Percentiles rank a stretch among this genome's conserved stretches.
These are phyloP conservation scores for Chionographis japonica DNA, from an alignment of 106 monocot species.

Conservation along the genomic window DNA sequence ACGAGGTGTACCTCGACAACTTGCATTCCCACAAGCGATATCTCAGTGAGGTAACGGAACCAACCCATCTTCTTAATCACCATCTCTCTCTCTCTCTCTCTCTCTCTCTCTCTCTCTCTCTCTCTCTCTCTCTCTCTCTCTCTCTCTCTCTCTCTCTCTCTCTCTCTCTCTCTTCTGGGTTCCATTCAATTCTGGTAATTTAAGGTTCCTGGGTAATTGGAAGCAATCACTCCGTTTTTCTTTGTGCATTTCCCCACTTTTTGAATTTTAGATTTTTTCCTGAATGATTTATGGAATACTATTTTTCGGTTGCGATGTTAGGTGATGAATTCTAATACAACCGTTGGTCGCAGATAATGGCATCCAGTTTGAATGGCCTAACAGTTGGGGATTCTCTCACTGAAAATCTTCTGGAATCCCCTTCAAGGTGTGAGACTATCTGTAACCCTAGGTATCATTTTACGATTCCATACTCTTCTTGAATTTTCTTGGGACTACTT, in stretches of 20 bases:
- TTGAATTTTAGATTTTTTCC: too few relatives aligned
- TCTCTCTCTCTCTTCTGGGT: background rate
- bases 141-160: background rate
- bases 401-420: conserved; percentile 83
- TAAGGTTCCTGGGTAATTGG: too few relatives aligned
- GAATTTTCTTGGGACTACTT: too few relatives aligned
- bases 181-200: background rate
- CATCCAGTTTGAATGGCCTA: conserved; percentile 88
- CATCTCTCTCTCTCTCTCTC: background rate
- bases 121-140: background rate
- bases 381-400: conserved; percentile 75
- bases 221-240: too few relatives aligned
- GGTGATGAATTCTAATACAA: too few relatives aligned
- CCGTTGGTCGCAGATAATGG: conserved; percentile 74
- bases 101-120: background rate
- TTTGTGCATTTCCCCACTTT: too few relatives aligned
- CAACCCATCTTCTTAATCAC: background rate
- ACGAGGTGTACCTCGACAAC: conserved; percentile 71
- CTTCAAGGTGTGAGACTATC: conserved; percentile 57
- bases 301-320: too few relatives aligned
- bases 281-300: too few relatives aligned
- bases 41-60: conserved; percentile 51
- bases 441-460: conserved; percentile 34
- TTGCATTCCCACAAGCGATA: conserved; percentile 73
- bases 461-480: background rate